Conservation (phyloP, 768 basidiomycete species). For the Boletus rubroflammeus region DNA sequence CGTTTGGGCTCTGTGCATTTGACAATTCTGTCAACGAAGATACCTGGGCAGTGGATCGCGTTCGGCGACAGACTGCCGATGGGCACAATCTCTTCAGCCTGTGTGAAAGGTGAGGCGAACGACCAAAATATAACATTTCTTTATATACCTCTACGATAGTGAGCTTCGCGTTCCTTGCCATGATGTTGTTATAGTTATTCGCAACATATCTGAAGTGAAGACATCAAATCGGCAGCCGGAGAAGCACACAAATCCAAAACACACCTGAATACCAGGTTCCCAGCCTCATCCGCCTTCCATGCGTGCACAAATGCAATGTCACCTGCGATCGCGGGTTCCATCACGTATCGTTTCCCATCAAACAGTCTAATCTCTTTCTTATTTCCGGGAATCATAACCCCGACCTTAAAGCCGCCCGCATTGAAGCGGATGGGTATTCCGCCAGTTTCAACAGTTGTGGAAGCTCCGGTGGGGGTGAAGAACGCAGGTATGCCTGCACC, state of each 20-base stretch:
- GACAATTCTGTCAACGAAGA: constrained; percentile 85
- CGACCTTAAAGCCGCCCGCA: constrained; percentile 61
- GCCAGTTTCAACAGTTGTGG: constrained; percentile 72
- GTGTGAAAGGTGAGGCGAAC: neutral
- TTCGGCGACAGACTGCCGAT: constrained; percentile 77
- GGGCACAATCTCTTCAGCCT: constrained; percentile 88
- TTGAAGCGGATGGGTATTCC: constrained; percentile 75
- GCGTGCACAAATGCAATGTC: constrained; percentile 82
- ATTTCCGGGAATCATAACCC: constrained; percentile 66
- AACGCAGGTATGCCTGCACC: constrained; percentile 87
- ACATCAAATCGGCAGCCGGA: neutral
- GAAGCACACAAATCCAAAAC: constrained; percentile 1
- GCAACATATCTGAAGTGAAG: constrained; percentile 61
- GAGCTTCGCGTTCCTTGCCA: constrained; percentile 83
- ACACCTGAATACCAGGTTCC: constrained; percentile 84
- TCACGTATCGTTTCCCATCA: constrained; percentile 67
- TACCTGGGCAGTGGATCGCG: constrained; percentile 73
- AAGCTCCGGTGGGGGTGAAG: constrained; percentile 83
- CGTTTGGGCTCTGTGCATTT: constrained; percentile 67
- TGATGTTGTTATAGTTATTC: constrained; percentile 78
- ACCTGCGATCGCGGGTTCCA: constrained; percentile 74
- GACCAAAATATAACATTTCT: neutral
- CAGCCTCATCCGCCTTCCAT: constrained; percentile 88
- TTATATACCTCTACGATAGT: constrained; percentile 77
- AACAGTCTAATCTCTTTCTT: constrained; percentile 72